Evolutionary conservation across 2,329 filamentous ascomycete species (phyloP), one percentile per base, ranked within the genome.

Genomic region (Ilyonectria mors-panacis): DNA sequence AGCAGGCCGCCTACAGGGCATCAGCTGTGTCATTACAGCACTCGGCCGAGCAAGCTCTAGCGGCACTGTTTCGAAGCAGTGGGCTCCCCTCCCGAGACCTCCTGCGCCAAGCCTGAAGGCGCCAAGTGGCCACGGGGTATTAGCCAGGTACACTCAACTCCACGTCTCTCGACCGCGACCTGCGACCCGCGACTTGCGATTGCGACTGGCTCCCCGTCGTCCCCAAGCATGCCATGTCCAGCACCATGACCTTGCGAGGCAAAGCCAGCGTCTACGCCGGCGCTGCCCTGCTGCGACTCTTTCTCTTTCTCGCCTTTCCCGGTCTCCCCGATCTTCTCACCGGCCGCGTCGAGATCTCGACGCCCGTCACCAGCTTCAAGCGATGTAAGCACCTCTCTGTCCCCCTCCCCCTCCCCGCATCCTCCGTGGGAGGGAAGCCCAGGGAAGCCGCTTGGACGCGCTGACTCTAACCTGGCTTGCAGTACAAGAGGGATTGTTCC

Each of bases 361-460:
- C 96, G 23, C 95, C 96, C 44, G 93, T 98, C 53, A 98, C 94
- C 75, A 97, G 95, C 88, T 99, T 98, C 88, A 98, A 98, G 85
- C 90, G 96, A 89, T 86, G 95, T 97, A 87, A 81, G 92, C 82
- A 47, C 53, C 48, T 54, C 30, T n/a, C 17, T 4, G 45, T 39
- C 50, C 55, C 35, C 26, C 55, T 35, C 23, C 51, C 53, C 21
- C 6, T 45, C 37, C 50, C 28, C 54, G 23, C 48, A 26, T 15
- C 26, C 13, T 39, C 57, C 13, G 42, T 51, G 42, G 26, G 42
- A 19, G 10, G 28, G 21, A 21, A 19, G 53, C 23, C 13, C 17
- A 19, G 10, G 28, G n/a, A 21, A 19, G 53, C 23, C 13, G 17
- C 4, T 15, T 26, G 12, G 6, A 15, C 12, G 12, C 17, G 26